Evolutionary conservation across 2,329 filamentous ascomycete species (phyloP).

Genomic region (Ophiostoma triangulosporum): DNA sequence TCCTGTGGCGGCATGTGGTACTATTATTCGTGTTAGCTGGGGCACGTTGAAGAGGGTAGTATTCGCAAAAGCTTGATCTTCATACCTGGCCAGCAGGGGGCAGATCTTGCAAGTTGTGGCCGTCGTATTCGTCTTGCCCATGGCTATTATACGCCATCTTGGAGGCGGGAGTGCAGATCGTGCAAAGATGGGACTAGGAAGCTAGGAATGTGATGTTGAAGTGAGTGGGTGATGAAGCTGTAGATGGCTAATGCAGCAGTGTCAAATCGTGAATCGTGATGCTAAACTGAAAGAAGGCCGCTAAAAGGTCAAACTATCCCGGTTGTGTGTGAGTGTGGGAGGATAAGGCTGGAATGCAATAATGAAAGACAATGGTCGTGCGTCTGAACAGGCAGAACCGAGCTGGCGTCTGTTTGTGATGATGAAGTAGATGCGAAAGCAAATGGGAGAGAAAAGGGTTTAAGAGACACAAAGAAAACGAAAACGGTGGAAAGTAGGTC

Average conservation of each 20-base stretch:
- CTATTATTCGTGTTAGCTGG: conserved; percentile 20
- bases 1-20: conserved; percentile 47
- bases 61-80: not conserved
- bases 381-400: not conserved
- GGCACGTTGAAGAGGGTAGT: not conserved
- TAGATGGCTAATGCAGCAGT: not conserved
- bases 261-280: conserved; percentile 4
- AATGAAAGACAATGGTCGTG: conserved; percentile 7
- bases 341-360: not conserved
- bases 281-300: conserved; percentile 4
- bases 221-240: conserved; percentile 2
- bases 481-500: not conserved
- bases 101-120: conserved; percentile 55
- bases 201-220: not conserved
- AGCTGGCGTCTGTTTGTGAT: not conserved
- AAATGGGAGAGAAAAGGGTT: not conserved
- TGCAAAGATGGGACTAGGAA: not conserved
- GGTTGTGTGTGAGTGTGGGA: too few species aligned
- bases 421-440: not conserved
- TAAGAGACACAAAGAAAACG: not conserved
- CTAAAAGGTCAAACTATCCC: not conserved
- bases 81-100: conserved; percentile 45
- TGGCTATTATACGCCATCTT: conserved; percentile 16
- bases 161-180: not conserved
- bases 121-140: conserved; percentile 35